These are phyloP conservation scores for Aquilaria malaccensis DNA, from an alignment of 345 rosid species.

Conservation along the genomic window DNA sequence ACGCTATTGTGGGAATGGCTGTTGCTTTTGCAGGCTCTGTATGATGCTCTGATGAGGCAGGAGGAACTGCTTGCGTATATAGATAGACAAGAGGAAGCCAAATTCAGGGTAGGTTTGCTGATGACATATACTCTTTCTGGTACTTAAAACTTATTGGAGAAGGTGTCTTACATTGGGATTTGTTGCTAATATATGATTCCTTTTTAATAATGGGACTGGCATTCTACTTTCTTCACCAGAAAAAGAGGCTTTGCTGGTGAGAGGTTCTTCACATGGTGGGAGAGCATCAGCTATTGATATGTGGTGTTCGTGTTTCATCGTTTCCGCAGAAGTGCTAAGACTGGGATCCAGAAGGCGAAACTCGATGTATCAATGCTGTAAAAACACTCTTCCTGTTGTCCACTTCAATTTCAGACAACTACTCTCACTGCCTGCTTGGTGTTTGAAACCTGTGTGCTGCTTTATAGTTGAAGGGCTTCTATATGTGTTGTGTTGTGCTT, in stretches of 20 bases:
- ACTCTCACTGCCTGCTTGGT: not conserved
- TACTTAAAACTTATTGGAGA: not conserved
- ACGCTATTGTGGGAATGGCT: not conserved
- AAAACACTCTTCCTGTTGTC: not conserved
- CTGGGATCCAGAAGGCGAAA: conserved; percentile 9
- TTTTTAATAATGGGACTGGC: not conserved
- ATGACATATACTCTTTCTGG: too few relatives aligned
- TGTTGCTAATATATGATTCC: not conserved
- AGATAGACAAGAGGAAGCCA: conserved; percentile 79
- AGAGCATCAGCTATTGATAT: not conserved
- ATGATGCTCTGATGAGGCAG: conserved; percentile 92
- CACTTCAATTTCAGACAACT: not conserved
- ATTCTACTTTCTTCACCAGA: conserved; percentile 23
- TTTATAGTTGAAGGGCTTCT: not conserved
- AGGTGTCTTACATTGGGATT: not conserved
- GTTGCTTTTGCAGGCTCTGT: conserved; percentile 52
- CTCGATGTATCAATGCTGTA: not conserved
- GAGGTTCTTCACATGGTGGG: conserved; percentile 14
- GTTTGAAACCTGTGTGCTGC: conserved; percentile 2
- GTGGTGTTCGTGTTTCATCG: not conserved
- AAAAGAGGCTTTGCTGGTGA: conserved; percentile 65
- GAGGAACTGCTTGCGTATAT: conserved; percentile 93
- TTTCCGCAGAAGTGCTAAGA: conserved; percentile 3
- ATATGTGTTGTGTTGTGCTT: not conserved
- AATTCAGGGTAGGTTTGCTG: conserved; percentile 41